Conservation (phyloP, 139 green algal species). For the Coccomyxa sp. region DNA sequence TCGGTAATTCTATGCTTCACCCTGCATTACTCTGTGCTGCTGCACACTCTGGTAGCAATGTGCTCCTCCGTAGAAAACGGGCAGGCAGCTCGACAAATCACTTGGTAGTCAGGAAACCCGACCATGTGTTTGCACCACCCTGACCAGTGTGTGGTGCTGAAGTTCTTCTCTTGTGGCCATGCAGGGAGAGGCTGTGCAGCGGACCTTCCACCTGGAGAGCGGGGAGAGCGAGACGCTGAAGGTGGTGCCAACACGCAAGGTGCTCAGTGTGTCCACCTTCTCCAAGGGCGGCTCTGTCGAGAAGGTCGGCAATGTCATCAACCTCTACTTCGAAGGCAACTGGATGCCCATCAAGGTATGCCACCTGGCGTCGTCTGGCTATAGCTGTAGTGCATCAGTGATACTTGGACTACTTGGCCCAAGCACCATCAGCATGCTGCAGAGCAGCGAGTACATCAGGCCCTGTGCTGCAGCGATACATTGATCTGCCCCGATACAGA, state of each 20-base stretch:
- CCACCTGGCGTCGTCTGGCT: too few species aligned
- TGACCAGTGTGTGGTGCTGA: conserved; percentile 8
- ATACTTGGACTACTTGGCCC: too few species aligned
- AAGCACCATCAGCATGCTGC: too few species aligned
- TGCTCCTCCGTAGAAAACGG: neutral
- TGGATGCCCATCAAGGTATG: conserved; percentile 74
- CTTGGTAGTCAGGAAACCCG: too few species aligned
- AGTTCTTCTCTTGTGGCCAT: neutral
- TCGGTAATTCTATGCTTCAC: neutral
- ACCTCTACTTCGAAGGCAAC: conserved; percentile 78
- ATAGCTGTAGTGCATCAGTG: too few species aligned
- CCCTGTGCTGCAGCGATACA: too few species aligned
- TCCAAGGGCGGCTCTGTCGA: conserved; percentile 39
- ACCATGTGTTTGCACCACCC: neutral
- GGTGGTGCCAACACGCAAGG: conserved; percentile 31
- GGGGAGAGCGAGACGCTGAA: conserved; percentile 50
- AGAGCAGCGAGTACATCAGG: too few species aligned
- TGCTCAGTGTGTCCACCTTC: conserved; percentile 27
- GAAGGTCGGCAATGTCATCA: conserved; percentile 56
- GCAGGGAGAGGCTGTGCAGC: conserved; percentile 7
- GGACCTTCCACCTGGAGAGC: conserved; percentile 25
- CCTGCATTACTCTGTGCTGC: neutral
- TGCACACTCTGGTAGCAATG: neutral
- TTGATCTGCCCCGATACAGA: too few species aligned
- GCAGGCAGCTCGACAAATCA: too few species aligned